Evolutionary conservation across 2,329 filamentous ascomycete species (phyloP), one percentile per base, ranked within the genome.

Genomic region (Alternaria brassicicola): DNA sequence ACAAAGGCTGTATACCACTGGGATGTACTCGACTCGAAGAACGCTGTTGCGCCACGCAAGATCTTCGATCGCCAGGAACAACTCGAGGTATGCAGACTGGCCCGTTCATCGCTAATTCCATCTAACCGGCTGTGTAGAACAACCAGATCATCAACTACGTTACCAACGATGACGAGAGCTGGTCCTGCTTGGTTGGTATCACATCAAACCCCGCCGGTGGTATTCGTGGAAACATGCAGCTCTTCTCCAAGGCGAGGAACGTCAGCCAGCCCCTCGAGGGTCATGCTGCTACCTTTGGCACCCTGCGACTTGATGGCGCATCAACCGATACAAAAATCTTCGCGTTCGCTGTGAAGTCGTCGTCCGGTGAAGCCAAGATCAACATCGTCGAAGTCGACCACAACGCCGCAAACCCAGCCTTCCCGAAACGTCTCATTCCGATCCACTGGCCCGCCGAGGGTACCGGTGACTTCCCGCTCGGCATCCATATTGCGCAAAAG

Each of bases 121-220:
- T 55, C 55, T 58, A 58, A 58, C 17, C 19, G 19, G 28, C 10
- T 42, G 4, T 62, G 36, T 71, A 96, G 92, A 90, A 90, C 66
- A 96, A 92, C 80, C 95, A 99, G 87, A 99, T 99, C 79, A 99
- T 99, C 86, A 99, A 98, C 83, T 99, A 99, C 82, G 92, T 94
- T 69, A 91, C 96, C 70, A 97, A 94, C 79, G 88, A 89, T 65
- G 94, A 99, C 66, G 92, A 93, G 77, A 97, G 97, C 81, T 99
- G 95, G 95, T 96, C 96, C 89, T 93, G 96, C 28, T 89, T 97
- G 55, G 93, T 99, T 57, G 95, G 95, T 72, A 99, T 99, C 71
- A 93, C 93, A 68, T 93, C 93, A 58, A 92, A 93, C 77, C 91
- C 96, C 75, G 89, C 93, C 76, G 94, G 93, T 56, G 92, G 95